Percentiles rank a stretch among this genome's conserved stretches.
Conservation (phyloP, 179 eudicot species). For the Carnegiea gigantea region DNA sequence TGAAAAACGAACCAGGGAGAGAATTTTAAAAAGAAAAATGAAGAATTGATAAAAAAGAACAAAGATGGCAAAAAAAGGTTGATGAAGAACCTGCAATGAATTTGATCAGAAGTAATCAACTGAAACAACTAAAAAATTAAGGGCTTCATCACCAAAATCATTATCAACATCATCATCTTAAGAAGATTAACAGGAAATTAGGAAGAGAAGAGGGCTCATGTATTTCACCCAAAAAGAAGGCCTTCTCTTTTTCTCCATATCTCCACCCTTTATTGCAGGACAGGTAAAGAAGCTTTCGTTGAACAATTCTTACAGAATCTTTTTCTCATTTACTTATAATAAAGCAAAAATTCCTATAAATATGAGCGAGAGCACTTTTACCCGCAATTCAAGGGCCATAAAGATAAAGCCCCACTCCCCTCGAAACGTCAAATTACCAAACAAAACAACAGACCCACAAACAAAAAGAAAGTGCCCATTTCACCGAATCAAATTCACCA, state of each 20-base stretch:
- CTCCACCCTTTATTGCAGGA: conserved; percentile 36
- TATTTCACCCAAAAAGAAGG: conserved; percentile 28
- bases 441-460: conserved; percentile 28
- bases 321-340: conserved; percentile 13
- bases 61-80: neutral
- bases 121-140: neutral
- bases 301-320: conserved; percentile 34
- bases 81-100: conserved; percentile 18
- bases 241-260: conserved; percentile 11
- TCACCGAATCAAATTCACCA: conserved; percentile 14
- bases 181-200: conserved; percentile 5
- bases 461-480: conserved; percentile 19
- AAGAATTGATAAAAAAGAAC: neutral
- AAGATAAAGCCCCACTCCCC: conserved; percentile 19
- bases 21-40: neutral
- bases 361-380: conserved; percentile 27
- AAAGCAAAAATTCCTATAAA: conserved; percentile 1
- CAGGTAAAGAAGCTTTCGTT: conserved; percentile 37
- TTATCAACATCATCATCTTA: neutral
- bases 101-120: conserved; percentile 5
- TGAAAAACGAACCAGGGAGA: neutral
- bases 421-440: conserved; percentile 16
- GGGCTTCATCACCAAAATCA: neutral
- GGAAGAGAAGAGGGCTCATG: conserved; percentile 24
- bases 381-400: conserved; percentile 31